phyloP scores from a whole-genome alignment of 495 filamentous ascomycete genomes.

The Pseudomonodictys pantanalensis region DNA sequence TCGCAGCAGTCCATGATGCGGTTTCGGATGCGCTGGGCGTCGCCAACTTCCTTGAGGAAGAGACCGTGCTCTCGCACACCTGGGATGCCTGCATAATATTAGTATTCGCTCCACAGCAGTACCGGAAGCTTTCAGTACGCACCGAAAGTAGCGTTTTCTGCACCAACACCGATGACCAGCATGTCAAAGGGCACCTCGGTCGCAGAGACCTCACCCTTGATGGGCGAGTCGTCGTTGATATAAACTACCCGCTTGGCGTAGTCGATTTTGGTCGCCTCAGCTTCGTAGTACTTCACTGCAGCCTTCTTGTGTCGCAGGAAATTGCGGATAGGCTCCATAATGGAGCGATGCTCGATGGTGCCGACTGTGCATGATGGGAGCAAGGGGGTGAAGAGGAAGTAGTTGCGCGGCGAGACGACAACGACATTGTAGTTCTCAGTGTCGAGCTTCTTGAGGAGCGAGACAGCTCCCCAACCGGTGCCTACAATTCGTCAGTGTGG shows the following conservation, averaged over 20 bases:
- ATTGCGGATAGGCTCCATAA: conserved; percentile 97
- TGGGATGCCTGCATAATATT: conserved; percentile 63
- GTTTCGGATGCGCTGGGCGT: conserved; percentile 93
- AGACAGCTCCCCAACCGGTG: conserved; percentile 95
- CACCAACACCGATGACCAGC: conserved; percentile 94
- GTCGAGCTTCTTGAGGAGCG: conserved; percentile 95
- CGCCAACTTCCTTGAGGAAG: conserved; percentile 96
- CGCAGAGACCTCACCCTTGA: conserved; percentile 76
- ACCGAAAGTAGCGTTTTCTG: conserved; percentile 98
- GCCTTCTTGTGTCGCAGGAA: conserved; percentile 91
- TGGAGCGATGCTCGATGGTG: conserved; percentile 95
- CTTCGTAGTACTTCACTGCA: conserved; percentile 93
- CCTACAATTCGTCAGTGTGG: conserved; percentile 49
- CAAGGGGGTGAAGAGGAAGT: conserved; percentile 98
- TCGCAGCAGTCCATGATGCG: conserved; percentile 99
- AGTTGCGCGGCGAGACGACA: conserved; percentile 95
- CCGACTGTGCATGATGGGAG: conserved; percentile 96
- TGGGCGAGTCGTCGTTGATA: conserved; percentile 88
- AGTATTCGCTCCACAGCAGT: not conserved
- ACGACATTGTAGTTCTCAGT: conserved; percentile 98
- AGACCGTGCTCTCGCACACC: conserved; percentile 93
- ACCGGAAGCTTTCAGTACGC: conserved; percentile 25
- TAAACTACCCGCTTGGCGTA: conserved; percentile 81
- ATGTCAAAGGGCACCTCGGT: conserved; percentile 97
- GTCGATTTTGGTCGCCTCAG: conserved; percentile 95